Conservation (phyloP, 2,329 filamentous ascomycete genomes). For the Fusarium sp. region DNA sequence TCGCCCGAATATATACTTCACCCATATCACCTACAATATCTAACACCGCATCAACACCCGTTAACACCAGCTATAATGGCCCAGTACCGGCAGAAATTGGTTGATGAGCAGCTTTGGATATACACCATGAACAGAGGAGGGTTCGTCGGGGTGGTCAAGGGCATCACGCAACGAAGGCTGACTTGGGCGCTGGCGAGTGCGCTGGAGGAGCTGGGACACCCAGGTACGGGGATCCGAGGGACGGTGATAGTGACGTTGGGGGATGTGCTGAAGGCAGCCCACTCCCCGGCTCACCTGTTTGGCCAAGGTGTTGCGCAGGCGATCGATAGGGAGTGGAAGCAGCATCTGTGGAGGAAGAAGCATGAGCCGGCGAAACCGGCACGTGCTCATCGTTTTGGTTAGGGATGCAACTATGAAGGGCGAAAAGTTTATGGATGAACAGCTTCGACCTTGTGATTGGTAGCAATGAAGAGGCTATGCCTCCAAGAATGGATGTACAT, state of each 20-base stretch:
- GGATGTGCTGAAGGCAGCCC: slow-evolving; percentile 32
- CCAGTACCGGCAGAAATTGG: slow-evolving; percentile 43
- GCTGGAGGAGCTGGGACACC: slow-evolving; percentile 45
- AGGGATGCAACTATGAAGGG: not conserved
- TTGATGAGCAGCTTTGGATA: slow-evolving; percentile 50
- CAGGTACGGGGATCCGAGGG: slow-evolving; percentile 24
- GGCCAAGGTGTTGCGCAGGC: slow-evolving; percentile 38
- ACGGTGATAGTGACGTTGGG: slow-evolving; percentile 32
- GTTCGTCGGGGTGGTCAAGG: slow-evolving; percentile 42
- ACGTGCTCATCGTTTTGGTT: not conserved
- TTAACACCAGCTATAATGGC: slow-evolving; percentile 41
- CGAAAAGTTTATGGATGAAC: not conserved
- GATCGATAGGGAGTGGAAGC: slow-evolving; percentile 29
- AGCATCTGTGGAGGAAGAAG: slow-evolving; percentile 7
- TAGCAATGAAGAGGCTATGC: not conserved
- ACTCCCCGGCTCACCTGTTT: slow-evolving; percentile 36
- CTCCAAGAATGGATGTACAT: not conserved
- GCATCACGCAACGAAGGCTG: slow-evolving; percentile 41
- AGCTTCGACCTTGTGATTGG: not conserved
- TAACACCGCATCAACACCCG: slow-evolving; percentile 50
- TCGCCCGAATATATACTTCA: slow-evolving; percentile 48
- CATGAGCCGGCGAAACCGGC: not conserved
- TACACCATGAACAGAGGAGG: slow-evolving; percentile 32
- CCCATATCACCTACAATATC: slow-evolving; percentile 48
- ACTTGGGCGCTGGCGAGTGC: slow-evolving; percentile 43